Evolutionary conservation across 2,329 filamentous ascomycete species (phyloP).

Genomic region (Talaromyces pinophilus): DNA sequence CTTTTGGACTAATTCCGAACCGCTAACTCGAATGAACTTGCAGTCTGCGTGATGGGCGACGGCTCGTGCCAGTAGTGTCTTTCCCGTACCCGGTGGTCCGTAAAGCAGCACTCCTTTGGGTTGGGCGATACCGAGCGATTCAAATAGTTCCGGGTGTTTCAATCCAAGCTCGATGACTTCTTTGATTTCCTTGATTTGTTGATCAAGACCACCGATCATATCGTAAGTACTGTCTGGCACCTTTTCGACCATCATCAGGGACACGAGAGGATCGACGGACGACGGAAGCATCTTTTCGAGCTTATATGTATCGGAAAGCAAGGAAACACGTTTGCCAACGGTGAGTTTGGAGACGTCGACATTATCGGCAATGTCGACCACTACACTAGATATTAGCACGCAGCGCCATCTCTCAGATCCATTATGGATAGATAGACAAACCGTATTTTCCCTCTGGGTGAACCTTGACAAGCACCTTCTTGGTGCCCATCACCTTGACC

Average conservation of each 20-base stretch:
- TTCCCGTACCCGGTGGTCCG: slow-evolving; percentile 93
- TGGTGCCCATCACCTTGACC: slow-evolving; percentile 99
- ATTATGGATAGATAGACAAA: slow-evolving; percentile 41
- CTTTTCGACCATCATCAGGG: slow-evolving; percentile 99
- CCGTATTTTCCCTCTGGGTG: slow-evolving; percentile 99
- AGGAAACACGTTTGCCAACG: slow-evolving; percentile 92
- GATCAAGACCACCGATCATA: slow-evolving; percentile 98
- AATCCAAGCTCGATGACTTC: slow-evolving; percentile 98
- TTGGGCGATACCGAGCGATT: slow-evolving; percentile 97
- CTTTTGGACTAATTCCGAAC: slow-evolving; percentile 96
- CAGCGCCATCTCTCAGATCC: background rate
- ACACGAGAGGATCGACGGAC: slow-evolving; percentile 96
- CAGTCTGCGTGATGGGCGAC: slow-evolving; percentile 98
- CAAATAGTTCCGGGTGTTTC: slow-evolving; percentile 97
- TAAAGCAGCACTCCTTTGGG: slow-evolving; percentile 97
- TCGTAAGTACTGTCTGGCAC: slow-evolving; percentile 99
- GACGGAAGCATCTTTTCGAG: slow-evolving; percentile 98
- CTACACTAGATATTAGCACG: slow-evolving; percentile 49
- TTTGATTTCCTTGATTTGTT: slow-evolving; percentile 99
- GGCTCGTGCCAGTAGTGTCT: slow-evolving; percentile 90
- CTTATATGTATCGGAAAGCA: slow-evolving; percentile 97
- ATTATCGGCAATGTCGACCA: slow-evolving; percentile 91
- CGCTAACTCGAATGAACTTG: slow-evolving; percentile 97
- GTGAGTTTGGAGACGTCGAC: slow-evolving; percentile 96
- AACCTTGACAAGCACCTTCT: slow-evolving; percentile 98